These are phyloP conservation scores for Hura crepitans DNA, from an alignment of 441 rosid genomes.

Conservation along the genomic window DNA sequence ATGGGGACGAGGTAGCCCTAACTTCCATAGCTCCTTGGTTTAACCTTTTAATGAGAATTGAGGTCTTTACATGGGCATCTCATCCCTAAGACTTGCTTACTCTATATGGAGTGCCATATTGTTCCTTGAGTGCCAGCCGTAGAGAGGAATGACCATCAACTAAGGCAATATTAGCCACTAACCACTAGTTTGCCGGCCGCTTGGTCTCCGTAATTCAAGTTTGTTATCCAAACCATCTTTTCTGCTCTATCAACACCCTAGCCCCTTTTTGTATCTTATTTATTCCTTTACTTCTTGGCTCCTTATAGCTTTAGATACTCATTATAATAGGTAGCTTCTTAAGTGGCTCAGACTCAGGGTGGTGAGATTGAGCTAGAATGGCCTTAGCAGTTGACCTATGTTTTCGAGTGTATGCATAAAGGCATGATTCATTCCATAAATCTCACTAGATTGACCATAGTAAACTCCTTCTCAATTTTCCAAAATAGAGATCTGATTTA, in stretches of 20 bases:
- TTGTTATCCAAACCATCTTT: constrained; percentile 1
- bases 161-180: not conserved
- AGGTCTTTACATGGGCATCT: not conserved
- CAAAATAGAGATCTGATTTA: not conserved
- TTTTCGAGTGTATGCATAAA: too few relatives aligned
- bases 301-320: too few relatives aligned
- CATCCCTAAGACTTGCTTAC: constrained; percentile 5
- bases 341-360: too few relatives aligned
- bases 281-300: too few relatives aligned
- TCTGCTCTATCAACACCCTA: too few relatives aligned
- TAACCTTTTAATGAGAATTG: constrained; percentile 5
- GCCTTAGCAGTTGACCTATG: too few relatives aligned
- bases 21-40: too few relatives aligned
- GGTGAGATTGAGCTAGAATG: too few relatives aligned
- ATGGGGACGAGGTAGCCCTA: constrained; percentile 3
- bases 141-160: constrained; percentile 8
- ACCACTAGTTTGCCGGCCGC: not conserved
- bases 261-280: too few relatives aligned
- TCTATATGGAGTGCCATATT: not conserved
- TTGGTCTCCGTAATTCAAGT: not conserved
- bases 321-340: too few relatives aligned
- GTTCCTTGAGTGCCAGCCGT: not conserved
- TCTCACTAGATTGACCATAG: constrained; percentile 5
- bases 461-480: not conserved
- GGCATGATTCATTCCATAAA: constrained; percentile 2